Evolutionary conservation across 129 eudicot genomes (phyloP).

Genomic region (Smallanthus sonchifolius): DNA sequence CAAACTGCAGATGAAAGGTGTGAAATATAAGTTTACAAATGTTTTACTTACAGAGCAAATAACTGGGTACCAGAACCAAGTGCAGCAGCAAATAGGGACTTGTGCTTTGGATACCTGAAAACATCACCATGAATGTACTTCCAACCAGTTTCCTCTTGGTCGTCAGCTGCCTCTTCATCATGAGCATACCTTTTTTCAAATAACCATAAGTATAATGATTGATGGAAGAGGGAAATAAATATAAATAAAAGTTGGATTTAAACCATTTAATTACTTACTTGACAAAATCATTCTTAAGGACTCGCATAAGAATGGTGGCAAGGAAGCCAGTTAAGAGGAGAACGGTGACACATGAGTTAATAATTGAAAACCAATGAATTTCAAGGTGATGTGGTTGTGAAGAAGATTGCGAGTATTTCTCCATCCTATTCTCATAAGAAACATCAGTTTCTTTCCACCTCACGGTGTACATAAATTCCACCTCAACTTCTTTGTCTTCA

Average conservation of each 20-base stretch:
- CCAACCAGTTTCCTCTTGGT: constrained; percentile 71
- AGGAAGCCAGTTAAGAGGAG: constrained; percentile 60
- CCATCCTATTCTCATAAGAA: constrained; percentile 57
- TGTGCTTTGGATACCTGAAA: constrained; percentile 53
- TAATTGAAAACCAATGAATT: constrained; percentile 67
- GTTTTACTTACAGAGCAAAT: constrained; percentile 48
- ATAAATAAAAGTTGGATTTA: too few relatives aligned
- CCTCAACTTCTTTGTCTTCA: constrained; percentile 55
- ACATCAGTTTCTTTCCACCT: constrained; percentile 52
- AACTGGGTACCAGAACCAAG: constrained; percentile 68
- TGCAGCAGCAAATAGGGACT: constrained; percentile 53
- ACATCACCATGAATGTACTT: constrained; percentile 65
- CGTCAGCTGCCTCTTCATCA: constrained; percentile 61
- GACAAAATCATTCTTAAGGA: constrained; percentile 55
- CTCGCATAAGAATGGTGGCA: constrained; percentile 62
- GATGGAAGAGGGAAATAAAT: neutral
- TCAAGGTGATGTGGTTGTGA: constrained; percentile 59
- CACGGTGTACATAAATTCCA: constrained; percentile 51
- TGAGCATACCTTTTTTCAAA: constrained; percentile 46
- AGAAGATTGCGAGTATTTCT: constrained; percentile 53
- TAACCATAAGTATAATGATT: neutral
- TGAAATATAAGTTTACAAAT: neutral
- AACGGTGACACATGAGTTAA: constrained; percentile 61
- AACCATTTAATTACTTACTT: constrained; percentile 40
- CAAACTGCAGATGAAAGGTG: neutral